Conservation (phyloP, 2,329 filamentous ascomycete species). For the Aspergillus udagawae region DNA sequence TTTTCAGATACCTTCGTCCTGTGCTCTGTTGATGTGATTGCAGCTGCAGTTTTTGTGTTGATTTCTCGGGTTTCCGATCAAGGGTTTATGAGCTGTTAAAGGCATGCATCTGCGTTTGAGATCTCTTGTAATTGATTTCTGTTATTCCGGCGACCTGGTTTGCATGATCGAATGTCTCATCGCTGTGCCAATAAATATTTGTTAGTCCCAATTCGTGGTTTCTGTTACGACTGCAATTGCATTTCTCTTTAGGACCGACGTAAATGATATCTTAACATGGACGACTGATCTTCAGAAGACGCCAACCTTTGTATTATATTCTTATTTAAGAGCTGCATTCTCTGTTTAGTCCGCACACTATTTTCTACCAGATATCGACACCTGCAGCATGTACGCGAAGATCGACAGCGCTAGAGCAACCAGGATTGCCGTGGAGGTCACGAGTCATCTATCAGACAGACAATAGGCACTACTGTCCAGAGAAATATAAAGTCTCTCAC, state of each 20-base stretch:
- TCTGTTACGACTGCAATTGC: background rate
- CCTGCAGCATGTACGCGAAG: background rate
- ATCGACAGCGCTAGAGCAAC: background rate
- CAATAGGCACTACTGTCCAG: background rate
- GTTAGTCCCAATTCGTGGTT: background rate
- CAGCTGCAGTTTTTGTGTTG: background rate
- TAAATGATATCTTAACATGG: background rate
- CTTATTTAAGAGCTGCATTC: too few relatives aligned
- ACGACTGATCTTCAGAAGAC: background rate
- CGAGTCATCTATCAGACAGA: background rate
- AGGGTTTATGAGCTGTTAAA: background rate
- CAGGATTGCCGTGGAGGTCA: background rate
- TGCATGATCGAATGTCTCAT: background rate
- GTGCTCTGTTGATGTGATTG: background rate
- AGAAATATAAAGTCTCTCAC: background rate
- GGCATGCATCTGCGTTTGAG: background rate
- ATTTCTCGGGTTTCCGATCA: background rate
- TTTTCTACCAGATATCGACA: background rate
- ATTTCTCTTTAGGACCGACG: background rate
- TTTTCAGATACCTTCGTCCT: background rate
- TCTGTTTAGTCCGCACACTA: too few relatives aligned
- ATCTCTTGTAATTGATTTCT: background rate
- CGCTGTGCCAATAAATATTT: background rate
- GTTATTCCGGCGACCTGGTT: background rate
- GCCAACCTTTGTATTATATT: too few relatives aligned